phyloP scores from a whole-genome alignment of 192 early-diverging fungal species.

The Mortierella alpina region DNA sequence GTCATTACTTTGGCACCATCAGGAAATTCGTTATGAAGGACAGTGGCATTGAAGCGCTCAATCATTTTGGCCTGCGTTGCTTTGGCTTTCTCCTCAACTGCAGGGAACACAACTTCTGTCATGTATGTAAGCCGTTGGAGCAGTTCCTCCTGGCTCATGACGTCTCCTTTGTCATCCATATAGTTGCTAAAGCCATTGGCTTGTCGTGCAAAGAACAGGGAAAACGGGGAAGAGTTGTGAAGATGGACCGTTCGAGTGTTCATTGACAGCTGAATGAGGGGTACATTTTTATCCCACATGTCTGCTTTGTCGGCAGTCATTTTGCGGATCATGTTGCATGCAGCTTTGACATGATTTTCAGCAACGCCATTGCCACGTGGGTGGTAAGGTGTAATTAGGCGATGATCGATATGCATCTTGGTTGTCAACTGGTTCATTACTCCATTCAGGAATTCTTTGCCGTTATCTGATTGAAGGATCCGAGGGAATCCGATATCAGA shows the following conservation, averaged over 20 bases:
- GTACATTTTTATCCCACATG: too few relatives aligned
- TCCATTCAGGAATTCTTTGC: constrained; percentile 58
- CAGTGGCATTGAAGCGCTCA: constrained; percentile 21
- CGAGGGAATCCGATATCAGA: constrained; percentile 8
- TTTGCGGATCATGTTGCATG: too few relatives aligned
- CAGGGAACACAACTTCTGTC: constrained; percentile 29
- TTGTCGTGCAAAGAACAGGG: constrained; percentile 57
- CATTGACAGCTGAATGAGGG: too few relatives aligned
- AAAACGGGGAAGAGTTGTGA: constrained; percentile 53
- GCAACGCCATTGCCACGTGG: constrained; percentile 35
- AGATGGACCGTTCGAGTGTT: constrained; percentile 13
- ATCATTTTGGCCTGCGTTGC: constrained; percentile 19
- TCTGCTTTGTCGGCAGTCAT: too few relatives aligned
- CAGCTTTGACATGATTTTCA: constrained; percentile 33
- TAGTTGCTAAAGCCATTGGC: constrained; percentile 25
- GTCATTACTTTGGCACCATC: constrained; percentile 31
- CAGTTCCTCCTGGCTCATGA: constrained; percentile 18
- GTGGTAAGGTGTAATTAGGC: constrained; percentile 57
- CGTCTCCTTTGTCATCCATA: constrained; percentile 6
- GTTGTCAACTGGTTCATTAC: constrained; percentile 33
- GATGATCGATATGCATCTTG: too few relatives aligned
- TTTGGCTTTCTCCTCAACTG: constrained; percentile 11
- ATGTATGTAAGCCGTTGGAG: constrained; percentile 29
- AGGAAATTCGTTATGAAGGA: constrained; percentile 19
- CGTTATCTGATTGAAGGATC: constrained; percentile 51